Base-by-base conservation (phyloP, 129 eudicot species). In the Erigeron canadensis region DNA sequence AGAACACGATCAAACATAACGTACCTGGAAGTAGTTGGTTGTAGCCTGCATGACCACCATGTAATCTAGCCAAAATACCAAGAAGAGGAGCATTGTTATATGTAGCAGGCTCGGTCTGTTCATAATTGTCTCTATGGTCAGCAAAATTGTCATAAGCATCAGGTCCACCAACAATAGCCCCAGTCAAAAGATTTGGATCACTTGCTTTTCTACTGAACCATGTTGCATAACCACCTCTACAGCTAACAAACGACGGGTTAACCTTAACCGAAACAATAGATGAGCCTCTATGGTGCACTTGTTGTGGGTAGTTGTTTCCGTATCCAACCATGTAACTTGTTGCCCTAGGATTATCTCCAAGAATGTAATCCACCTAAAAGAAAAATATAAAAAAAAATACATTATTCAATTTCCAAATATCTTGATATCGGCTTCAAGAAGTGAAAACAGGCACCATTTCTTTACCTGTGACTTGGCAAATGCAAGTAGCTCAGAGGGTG, bases 251-350 rank as follows among this genome's bases (percentile, higher is more conserved):
- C 15, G 89, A 61, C 8, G 89, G 86, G 80, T 93, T 76, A 17
- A 63, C 86, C 86, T 88, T 91, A 53, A 86, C 78, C 5, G 90
- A 89, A 13, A 89, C 91, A 45, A 93, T 85, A 7, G 98, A 93
- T 48, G 98, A 84, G n/a, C 84, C 98, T 69, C 98, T 86, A 66
- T 93, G 98, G 84, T 93, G 98, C 67, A 89, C 95, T 67, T 85
- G 91, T 71, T 63, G 68, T 0, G 98, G 98, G 72, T 75, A 93
- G 70, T 87, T 93, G 82, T 69, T 89, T 18, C 98, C 96, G 40
- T 93, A 89, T n/a, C 98, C 98, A 45, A 93, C 96, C 95, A 93
- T 89, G 84, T 93, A 93, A 77, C 98, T 93, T 44, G 96, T 93
- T 22, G 90, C 88, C 75, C 96, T 86, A 40, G 98, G 98, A 81